Percentiles rank a stretch among this genome's conserved stretches.
These are phyloP conservation scores for Trametes elegans DNA, from an alignment of 768 basidiomycete genomes.

Conservation along the genomic window DNA sequence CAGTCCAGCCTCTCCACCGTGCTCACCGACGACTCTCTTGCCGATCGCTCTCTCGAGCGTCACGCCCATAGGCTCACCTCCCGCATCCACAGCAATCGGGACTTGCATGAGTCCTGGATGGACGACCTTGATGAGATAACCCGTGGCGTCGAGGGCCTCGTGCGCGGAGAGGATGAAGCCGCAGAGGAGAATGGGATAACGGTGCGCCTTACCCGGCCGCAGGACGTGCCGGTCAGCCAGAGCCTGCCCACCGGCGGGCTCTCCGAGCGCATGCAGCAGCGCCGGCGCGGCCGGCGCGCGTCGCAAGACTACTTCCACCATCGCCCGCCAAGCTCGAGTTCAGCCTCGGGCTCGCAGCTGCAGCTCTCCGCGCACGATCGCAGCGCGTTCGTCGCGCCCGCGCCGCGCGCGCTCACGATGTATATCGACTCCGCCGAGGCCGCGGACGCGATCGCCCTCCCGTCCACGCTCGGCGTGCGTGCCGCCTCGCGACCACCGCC, in stretches of 20 bases:
- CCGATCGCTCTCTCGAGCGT: constrained; percentile 45
- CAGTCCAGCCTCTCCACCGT: constrained; percentile 54
- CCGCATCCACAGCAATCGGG: constrained; percentile 45
- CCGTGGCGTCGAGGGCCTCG: constrained; percentile 58
- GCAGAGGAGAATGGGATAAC: constrained; percentile 3
- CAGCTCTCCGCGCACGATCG: constrained; percentile 52
- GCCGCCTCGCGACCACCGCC: constrained; percentile 20
- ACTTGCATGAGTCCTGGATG: constrained; percentile 56
- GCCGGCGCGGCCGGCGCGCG: constrained; percentile 21
- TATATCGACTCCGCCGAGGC: constrained; percentile 61
- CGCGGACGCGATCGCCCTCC: constrained; percentile 53
- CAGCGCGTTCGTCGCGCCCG: constrained; percentile 56
- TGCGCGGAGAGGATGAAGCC: constrained; percentile 26
- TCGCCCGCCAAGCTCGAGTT: constrained; percentile 24
- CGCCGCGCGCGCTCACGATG: constrained; percentile 75
- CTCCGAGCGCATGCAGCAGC: constrained; percentile 19
- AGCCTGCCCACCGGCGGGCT: constrained; percentile 30
- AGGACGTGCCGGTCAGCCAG: constrained; percentile 25
- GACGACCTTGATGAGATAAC: constrained; percentile 67
- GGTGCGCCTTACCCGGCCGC: background rate
- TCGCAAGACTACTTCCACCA: constrained; percentile 27
- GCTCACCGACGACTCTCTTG: constrained; percentile 43
- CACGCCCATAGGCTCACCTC: constrained; percentile 53
- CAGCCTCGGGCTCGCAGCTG: constrained; percentile 44
- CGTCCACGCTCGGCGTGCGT: constrained; percentile 70